A percentile compares a stretch with the other conserved stretches of the same genome.
phyloP scores from a whole-genome alignment of 164 flowering plant genomes.

The Vitis amurensis region DNA sequence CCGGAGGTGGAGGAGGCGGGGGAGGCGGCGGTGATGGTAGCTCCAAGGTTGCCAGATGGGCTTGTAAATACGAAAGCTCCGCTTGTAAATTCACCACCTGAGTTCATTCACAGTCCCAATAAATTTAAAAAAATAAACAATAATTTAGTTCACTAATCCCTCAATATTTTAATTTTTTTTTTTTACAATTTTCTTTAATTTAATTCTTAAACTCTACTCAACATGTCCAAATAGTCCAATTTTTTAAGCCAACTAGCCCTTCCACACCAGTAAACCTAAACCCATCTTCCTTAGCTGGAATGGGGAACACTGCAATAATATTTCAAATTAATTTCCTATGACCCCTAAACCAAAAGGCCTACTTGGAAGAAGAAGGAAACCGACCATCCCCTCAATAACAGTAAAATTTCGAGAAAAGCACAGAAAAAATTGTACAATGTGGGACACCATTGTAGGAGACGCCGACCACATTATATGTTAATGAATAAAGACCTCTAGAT shows the following conservation, averaged over 20 bases:
- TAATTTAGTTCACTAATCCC: background rate
- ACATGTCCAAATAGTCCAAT: too few species aligned
- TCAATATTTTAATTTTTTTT: too few species aligned
- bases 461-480: conserved; percentile 22
- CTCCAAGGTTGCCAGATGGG: conserved; percentile 63
- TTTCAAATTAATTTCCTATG: too few species aligned
- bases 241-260: too few species aligned
- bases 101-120: background rate
- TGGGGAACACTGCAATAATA: too few species aligned
- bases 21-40: conserved; percentile 68
- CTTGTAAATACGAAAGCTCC: conserved; percentile 67
- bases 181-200: too few species aligned
- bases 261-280: too few species aligned
- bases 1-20: conserved; percentile 38
- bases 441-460: conserved; percentile 5
- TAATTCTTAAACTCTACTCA: too few species aligned
- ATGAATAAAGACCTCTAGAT: conserved; percentile 23
- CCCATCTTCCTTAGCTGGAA: too few species aligned
- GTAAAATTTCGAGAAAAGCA: conserved; percentile 25
- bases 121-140: background rate
- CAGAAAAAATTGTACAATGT: conserved; percentile 10
- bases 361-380: conserved; percentile 5
- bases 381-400: conserved; percentile 51
- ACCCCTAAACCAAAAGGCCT: conserved; percentile 3
- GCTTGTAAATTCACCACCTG: conserved; percentile 77